Evolutionary conservation across 192 early-diverging fungal genomes (phyloP).

Genomic region (Coemansia sp.): DNA sequence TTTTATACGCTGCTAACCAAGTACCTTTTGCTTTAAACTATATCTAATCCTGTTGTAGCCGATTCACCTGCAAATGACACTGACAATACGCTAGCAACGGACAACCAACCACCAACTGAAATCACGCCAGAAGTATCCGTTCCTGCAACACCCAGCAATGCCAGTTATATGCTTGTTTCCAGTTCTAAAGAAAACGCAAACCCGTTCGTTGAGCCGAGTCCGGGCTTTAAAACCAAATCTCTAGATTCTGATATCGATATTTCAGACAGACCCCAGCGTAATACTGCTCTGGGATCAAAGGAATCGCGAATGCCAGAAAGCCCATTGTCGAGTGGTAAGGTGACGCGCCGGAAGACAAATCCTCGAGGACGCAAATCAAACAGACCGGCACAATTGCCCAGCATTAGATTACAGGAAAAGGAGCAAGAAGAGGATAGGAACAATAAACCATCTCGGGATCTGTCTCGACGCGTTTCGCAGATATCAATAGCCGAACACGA

Average conservation of each 20-base stretch:
- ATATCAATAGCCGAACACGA: constrained; percentile 1
- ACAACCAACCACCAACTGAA: not conserved
- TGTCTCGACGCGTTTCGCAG: not conserved
- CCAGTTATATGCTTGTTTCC: not conserved
- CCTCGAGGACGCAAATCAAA: not conserved
- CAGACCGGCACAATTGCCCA: not conserved
- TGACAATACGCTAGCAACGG: not conserved
- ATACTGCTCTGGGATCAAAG: not conserved
- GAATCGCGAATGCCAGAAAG: not conserved
- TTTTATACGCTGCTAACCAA: no score
- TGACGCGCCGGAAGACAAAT: constrained; percentile 24
- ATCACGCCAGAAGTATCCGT: not conserved
- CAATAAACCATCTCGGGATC: not conserved
- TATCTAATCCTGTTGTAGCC: not conserved
- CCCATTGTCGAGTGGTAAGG: constrained; percentile 34
- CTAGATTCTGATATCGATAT: not conserved
- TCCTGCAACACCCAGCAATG: not conserved
- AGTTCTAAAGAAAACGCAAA: not conserved
- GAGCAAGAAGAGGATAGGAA: not conserved
- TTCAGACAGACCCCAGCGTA: not conserved
- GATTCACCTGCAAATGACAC: not conserved
- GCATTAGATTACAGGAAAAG: not conserved
- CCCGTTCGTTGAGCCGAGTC: not conserved
- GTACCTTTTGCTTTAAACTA: no score
- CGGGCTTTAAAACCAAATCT: not conserved